Conservation (phyloP, 768 basidiomycete species). For the Boletus rex-veris region DNA sequence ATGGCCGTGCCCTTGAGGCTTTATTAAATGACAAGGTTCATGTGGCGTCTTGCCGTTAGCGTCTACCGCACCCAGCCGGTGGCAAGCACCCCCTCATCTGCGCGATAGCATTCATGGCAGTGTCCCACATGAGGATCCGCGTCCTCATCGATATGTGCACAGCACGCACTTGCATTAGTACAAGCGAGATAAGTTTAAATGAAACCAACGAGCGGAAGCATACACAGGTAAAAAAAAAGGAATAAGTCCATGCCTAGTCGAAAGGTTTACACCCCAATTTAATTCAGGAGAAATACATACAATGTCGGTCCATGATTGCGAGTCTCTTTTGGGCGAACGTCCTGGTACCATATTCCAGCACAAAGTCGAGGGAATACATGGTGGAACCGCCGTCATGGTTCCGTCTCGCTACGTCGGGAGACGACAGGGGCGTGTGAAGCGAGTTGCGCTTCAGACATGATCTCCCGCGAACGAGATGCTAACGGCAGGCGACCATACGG, state of each 20-base stretch:
- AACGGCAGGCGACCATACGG: constrained; percentile 18
- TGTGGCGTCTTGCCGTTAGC: constrained; percentile 27
- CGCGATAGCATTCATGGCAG: constrained; percentile 4
- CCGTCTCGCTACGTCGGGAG: constrained; percentile 16
- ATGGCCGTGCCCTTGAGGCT: constrained; percentile 15
- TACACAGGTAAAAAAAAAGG: not conserved
- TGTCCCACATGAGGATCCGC: constrained; percentile 13
- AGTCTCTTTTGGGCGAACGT: not conserved
- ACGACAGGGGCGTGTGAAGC: constrained; percentile 12
- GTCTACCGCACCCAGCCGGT: constrained; percentile 8
- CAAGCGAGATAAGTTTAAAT: constrained; percentile 6
- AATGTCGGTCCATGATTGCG: constrained; percentile 3
- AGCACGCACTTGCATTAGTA: constrained; percentile 8
- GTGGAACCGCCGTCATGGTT: constrained; percentile 6
- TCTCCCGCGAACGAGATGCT: constrained; percentile 20
- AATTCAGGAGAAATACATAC: constrained; percentile 21
- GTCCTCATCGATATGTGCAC: constrained; percentile 10
- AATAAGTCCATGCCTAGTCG: constrained; percentile 7
- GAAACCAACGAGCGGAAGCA: constrained; percentile 6
- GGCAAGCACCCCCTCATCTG: too few species aligned
- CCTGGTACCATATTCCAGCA: not conserved
- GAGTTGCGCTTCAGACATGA: constrained; percentile 51
- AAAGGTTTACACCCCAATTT: constrained; percentile 21
- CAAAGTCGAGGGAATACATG: not conserved
- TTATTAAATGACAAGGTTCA: constrained; percentile 23